Evolutionary conservation across 805 yeast species (phyloP), one percentile per base, ranked within the genome.

Genomic region (Kodamaea kaohsiungensis): DNA sequence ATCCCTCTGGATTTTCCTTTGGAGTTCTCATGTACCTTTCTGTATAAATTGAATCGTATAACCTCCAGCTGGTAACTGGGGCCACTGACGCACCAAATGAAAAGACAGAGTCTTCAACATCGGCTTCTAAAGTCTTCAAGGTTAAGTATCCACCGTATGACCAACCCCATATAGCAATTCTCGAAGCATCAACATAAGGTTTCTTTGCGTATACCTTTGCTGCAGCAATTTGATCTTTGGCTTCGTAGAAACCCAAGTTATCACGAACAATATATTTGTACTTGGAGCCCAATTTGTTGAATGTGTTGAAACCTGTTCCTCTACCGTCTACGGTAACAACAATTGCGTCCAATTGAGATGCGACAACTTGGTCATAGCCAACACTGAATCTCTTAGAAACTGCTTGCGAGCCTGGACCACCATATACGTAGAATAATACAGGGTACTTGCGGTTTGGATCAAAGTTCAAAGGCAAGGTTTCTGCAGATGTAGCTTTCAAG

Each of bases 261-360:
- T 89, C 96, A 50, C 96, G 82, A 1, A 95, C 98, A 37, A 83
- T 68, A 25, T 88, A 81, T 66, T 97, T 83, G 75, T 86, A 95
- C 9, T 65, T 52, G 3, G 79, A 61, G 1, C 79, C 78, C 49
- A 81, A 67, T 50, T 86, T 81, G 48, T 71, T 70, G 43, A 60
- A 58, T 12, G 97, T 97, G 71, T 85, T 89, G 69, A 78, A 89
- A 0, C 98, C 98, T 0, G 99, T 95, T 30, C 99, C 99, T 61
- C 99, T 82, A 0, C 98, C 98, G 70, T 95, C 99, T 2, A 95
- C 96, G 0, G 96, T 89, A 0, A 95, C 96, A 7, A 95, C 97
- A 48, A 95, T 81, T 1, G 96, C 90, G 62, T 87, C 80, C 58
- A 89, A 76, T 61, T 86, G 86, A 1, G 97, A 82, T 0, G 97